These are phyloP conservation scores for Funneliformis geosporum DNA, from an alignment of 192 early-diverging fungal species.

Conservation along the genomic window DNA sequence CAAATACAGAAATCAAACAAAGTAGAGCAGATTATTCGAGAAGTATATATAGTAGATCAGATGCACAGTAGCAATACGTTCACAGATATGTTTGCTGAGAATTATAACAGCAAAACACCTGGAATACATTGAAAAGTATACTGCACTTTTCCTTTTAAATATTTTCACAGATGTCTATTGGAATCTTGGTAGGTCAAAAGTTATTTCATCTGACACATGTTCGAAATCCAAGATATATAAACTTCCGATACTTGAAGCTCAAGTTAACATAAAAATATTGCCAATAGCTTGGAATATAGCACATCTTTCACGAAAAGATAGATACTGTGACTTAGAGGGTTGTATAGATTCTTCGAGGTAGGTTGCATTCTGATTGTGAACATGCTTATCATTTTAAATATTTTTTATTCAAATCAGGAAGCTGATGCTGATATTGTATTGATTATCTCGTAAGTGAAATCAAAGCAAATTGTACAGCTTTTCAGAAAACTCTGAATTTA, in stretches of 20 bases:
- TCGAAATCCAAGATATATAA: constrained; percentile 7
- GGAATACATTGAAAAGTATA: constrained; percentile 17
- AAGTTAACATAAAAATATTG: background rate
- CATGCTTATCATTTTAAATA: constrained; percentile 20
- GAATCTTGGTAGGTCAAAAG: too few species aligned
- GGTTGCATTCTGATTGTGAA: constrained; percentile 9
- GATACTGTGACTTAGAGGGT: too few species aligned
- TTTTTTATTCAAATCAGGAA: constrained; percentile 18
- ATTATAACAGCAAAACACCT: constrained; percentile 14
- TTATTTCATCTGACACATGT: background rate
- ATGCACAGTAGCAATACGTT: background rate
- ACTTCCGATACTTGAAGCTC: constrained; percentile 1
- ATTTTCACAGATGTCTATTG: constrained; percentile 15
- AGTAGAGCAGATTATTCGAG: constrained; percentile 8
- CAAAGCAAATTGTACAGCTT: too few species aligned
- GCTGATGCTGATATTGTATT: background rate
- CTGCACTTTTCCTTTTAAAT: constrained; percentile 20
- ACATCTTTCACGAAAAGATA: too few species aligned
- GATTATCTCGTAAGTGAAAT: too few species aligned
- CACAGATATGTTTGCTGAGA: constrained; percentile 5
- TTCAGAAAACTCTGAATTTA: too few species aligned
- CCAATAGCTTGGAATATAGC: too few species aligned
- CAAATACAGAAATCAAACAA: constrained; percentile 23
- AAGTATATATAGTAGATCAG: constrained; percentile 11
- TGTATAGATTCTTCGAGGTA: constrained; percentile 4